Evolutionary conservation across 202 grass and related monocot genomes (phyloP).

Genomic region (Panicum hallii): DNA sequence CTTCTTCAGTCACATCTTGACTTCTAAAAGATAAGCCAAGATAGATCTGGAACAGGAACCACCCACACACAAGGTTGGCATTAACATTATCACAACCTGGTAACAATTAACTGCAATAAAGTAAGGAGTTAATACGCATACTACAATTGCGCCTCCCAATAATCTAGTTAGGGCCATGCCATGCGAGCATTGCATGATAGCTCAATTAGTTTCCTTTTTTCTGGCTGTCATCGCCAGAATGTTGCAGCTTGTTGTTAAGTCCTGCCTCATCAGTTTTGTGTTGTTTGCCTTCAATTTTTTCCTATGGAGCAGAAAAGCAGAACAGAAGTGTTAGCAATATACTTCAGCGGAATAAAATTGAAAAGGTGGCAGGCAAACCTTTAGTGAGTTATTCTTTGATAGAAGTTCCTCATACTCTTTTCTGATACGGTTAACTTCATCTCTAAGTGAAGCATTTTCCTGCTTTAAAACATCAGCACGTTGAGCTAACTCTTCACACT

Average conservation of each 20-base stretch:
- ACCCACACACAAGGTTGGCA: conserved; percentile 64
- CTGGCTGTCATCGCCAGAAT: conserved; percentile 58
- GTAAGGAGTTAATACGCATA: conserved; percentile 68
- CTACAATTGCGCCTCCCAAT: conserved; percentile 60
- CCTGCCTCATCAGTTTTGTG: conserved; percentile 66
- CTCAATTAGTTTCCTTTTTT: conserved; percentile 73
- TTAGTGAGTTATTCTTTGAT: conserved; percentile 79
- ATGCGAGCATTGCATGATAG: conserved; percentile 50
- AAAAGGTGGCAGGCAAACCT: conserved; percentile 51
- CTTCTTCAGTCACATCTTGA: conserved; percentile 57
- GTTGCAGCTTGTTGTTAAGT: conserved; percentile 61
- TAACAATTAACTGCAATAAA: conserved; percentile 66
- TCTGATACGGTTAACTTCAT: conserved; percentile 82
- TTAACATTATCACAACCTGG: conserved; percentile 57
- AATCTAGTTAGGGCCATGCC: conserved; percentile 70
- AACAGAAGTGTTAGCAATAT: conserved; percentile 27
- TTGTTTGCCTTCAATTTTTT: conserved; percentile 70
- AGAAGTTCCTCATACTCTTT: conserved; percentile 87
- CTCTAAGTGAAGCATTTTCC: conserved; percentile 90
- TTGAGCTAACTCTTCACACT: conserved; percentile 92
- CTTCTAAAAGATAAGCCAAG: conserved; percentile 96
- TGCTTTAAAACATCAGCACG: conserved; percentile 84
- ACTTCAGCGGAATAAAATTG: conserved; percentile 25
- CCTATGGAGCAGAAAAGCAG: conserved; percentile 55
- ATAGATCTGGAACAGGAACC: conserved; percentile 70